Base-by-base conservation (phyloP, 176 grass and related monocot genomes). In the Calamus simplicifolius region DNA sequence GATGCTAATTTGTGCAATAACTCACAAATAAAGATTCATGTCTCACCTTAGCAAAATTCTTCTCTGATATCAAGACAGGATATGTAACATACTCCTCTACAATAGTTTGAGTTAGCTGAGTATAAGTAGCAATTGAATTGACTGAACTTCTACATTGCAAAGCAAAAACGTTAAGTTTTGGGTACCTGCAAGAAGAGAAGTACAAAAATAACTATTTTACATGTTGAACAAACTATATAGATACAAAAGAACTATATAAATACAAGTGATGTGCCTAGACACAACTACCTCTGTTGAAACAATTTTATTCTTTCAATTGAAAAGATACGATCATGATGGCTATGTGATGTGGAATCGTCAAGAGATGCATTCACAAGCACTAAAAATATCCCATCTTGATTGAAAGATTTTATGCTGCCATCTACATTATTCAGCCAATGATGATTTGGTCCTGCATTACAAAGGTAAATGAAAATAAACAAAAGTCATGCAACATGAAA, bases 241-340 rank as follows among this genome's bases (percentile, higher is more conserved):
- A 77, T 60, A 6, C 16, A 52, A 7, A 23, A 23, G 21, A 43
- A 56, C 6, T 59, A 38, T 48, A 18, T 60, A 57, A 57, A 77
- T 60, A 17, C 16, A 52, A 7, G 28, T 27, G 6, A 19, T 3
- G 17, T 14, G 56, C 27, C 59, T 74, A 51, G 38, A 52, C 38
- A 67, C 38, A 58, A 62, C 17, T 73, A 85, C 83, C 83, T 86
- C 60, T 66, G 83, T 67, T 81, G 83, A 80, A 81, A 35, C 72
- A 81, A 73, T 53, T 86, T 86, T 43, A 86, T 58, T 49, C 70
- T 77, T 69, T 28, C 64, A 61, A 86, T 77, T 59, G 73, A 61
- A 30, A 49, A 48, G 69, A 64, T 69, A 61, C 51, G 17, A 57
- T 81, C 73, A 21, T 0, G 3, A 1, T 52, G 58, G 12, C 56